phyloP scores from a whole-genome alignment of 306 rosid genomes.

The Dryas octopetala region DNA sequence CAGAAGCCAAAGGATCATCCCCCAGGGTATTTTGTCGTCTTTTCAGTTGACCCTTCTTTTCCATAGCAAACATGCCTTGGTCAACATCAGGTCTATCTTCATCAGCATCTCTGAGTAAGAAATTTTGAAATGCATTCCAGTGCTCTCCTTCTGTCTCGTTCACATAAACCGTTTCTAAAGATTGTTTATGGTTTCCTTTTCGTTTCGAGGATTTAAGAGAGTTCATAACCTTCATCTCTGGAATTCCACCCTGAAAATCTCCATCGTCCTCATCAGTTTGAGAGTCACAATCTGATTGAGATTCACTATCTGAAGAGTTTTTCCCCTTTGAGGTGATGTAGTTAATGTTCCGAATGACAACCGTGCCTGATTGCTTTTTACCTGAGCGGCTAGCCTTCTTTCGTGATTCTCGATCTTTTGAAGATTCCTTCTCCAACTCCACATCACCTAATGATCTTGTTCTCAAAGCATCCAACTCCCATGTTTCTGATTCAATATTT shows the following conservation, averaged over 20 bases:
- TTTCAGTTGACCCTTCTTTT: conserved; percentile 43
- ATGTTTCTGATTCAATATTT: conserved; percentile 57
- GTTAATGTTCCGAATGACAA: conserved; percentile 88
- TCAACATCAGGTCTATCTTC: conserved; percentile 62
- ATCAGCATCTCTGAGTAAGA: conserved; percentile 86
- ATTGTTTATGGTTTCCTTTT: conserved; percentile 44
- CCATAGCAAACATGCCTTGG: conserved; percentile 58
- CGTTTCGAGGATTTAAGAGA: conserved; percentile 51
- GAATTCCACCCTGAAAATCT: conserved; percentile 32
- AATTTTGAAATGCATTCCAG: conserved; percentile 92
- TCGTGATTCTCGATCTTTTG: conserved; percentile 42
- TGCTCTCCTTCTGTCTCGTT: conserved; percentile 66
- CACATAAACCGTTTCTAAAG: conserved; percentile 35
- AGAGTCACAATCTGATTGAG: conserved; percentile 59
- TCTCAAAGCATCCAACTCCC: conserved; percentile 54
- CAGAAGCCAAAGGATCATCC: conserved; percentile 68
- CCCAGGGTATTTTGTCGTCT: conserved; percentile 44
- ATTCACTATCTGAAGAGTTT: conserved; percentile 62
- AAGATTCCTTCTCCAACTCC: conserved; percentile 55
- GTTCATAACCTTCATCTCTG: conserved; percentile 31
- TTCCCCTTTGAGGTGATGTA: conserved; percentile 72
- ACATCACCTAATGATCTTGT: conserved; percentile 54
- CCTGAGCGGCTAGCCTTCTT: conserved; percentile 66
- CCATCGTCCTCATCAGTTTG: conserved; percentile 61
- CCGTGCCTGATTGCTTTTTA: conserved; percentile 69